A percentile compares a stretch with the other conserved stretches of the same genome.
These are phyloP conservation scores for Eucalyptus cloeziana DNA, from an alignment of 345 rosid genomes.

Conservation along the genomic window DNA sequence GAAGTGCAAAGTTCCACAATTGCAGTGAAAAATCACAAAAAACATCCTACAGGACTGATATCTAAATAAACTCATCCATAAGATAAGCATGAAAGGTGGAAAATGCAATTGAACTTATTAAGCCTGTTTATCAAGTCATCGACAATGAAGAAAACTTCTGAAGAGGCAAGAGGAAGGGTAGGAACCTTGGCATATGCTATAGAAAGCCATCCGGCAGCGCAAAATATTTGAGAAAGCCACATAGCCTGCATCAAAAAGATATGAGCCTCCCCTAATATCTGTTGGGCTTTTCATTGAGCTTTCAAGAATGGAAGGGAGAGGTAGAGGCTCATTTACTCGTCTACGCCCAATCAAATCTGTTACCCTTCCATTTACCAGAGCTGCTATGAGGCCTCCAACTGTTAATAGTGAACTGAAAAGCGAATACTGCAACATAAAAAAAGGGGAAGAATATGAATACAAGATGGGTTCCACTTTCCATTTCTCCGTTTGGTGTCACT, in stretches of 20 bases:
- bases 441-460: neutral
- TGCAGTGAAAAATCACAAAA: neutral
- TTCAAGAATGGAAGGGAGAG: neutral
- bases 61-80: neutral
- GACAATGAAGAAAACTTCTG: neutral
- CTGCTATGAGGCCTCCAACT: constrained; percentile 14
- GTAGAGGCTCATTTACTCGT: constrained; percentile 4
- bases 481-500: neutral
- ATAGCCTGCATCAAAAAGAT: constrained; percentile 24
- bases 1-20: neutral
- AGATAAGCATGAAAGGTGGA: too few relatives aligned
- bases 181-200: constrained; percentile 31
- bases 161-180: neutral
- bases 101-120: too few relatives aligned
- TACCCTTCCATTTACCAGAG: constrained; percentile 14
- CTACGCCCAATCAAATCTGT: constrained; percentile 20
- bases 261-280: neutral
- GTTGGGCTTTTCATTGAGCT: neutral
- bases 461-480: neutral
- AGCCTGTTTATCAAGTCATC: neutral
- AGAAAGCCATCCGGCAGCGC: constrained; percentile 35
- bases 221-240: constrained; percentile 35
- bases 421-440: constrained; percentile 14
- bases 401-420: constrained; percentile 19
- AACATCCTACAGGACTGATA: neutral